Percentiles rank a stretch among this genome's conserved stretches.
phyloP scores from a whole-genome alignment of 2,329 filamentous ascomycete genomes.

The Epichloe brachyelytri region DNA sequence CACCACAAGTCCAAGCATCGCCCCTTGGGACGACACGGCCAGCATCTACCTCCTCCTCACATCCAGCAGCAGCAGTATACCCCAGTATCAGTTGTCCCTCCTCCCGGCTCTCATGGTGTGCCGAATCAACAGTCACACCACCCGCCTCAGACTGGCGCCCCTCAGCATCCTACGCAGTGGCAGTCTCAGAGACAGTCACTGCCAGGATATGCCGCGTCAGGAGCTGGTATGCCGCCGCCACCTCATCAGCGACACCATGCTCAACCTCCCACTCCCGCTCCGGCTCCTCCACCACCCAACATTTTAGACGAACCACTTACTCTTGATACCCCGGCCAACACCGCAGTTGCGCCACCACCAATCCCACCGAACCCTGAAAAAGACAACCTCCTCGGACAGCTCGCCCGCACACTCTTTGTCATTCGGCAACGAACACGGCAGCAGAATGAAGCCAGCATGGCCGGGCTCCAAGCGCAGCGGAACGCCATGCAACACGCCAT shows the following conservation, averaged over 20 bases:
- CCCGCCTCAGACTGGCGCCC: slow-evolving; percentile 1
- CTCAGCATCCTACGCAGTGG: slow-evolving; percentile 11
- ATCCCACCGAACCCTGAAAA: slow-evolving; percentile 95
- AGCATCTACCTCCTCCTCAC: slow-evolving; percentile 9
- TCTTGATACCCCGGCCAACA: slow-evolving; percentile 33
- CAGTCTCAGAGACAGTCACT: slow-evolving; percentile 9
- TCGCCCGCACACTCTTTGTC: slow-evolving; percentile 56
- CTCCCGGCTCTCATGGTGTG: neutral
- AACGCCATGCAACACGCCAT: slow-evolving; percentile 61
- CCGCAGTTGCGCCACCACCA: slow-evolving; percentile 56
- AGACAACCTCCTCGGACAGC: slow-evolving; percentile 66
- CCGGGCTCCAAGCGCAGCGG: slow-evolving; percentile 67
- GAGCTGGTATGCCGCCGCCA: slow-evolving; percentile 2
- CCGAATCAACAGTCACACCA: slow-evolving; percentile 2
- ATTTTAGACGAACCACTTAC: slow-evolving; percentile 44
- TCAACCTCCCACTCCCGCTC: slow-evolving; percentile 9
- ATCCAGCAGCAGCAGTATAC: slow-evolving; percentile 6
- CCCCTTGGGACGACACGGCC: slow-evolving; percentile 1
- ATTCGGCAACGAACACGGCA: slow-evolving; percentile 56
- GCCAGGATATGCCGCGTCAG: slow-evolving; percentile 5
- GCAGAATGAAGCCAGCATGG: slow-evolving; percentile 62
- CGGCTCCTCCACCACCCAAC: slow-evolving; percentile 32
- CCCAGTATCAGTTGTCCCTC: neutral
- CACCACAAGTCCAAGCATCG: slow-evolving; percentile 18
- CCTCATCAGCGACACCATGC: slow-evolving; percentile 5